Base-by-base conservation (phyloP, 768 basidiomycete species). In the Scleroderma citrinum region DNA sequence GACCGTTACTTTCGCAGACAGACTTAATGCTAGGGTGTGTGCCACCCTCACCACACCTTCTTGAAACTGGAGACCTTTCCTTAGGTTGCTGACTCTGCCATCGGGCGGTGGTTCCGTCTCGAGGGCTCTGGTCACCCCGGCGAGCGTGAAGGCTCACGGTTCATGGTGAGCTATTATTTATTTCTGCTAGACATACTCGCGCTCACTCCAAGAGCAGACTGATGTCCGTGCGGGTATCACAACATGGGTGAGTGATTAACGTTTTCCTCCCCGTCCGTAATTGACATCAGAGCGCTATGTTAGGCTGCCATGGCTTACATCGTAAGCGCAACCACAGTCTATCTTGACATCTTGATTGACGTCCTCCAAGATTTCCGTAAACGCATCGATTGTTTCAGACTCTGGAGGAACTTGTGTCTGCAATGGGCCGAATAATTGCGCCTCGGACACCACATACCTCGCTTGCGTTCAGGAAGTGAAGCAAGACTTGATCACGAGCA, bases 231-330 rank as follows among this genome's bases (percentile, higher is more conserved):
- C 87, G 19, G 87, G 87, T 30, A 19, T 89, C 32, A 89, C 87
- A 48, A 89, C 87, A 69, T 89, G 85, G 85, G 86, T 86, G 58
- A 61, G 82, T 53, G 14, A n/a, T 13, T 23, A 8, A 14, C n/a
- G 16, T 30, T 24, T 1, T 43, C 23, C 34, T 38, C 7, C 47
- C 45, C 38, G 50, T 50, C 36, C 47, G 36, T 26, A 35, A 34
- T 29, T 14, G 48, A 29, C 31, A 20, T 48, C 56, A 49, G 54
- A 30, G 3, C 35, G 42, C 30, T 44, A 11, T 12, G 32, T 35
- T 7, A 87, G 77, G 85, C 84, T 5, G 82, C 85, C 29, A 91
- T 89, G 88, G 83, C 87, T 17, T 90, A 91, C 68, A 89, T 90
- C 51, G 85, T 85, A 50, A 57, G 81, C 59, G 19, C 37, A 47